Base-by-base conservation (phyloP, 495 filamentous ascomycete species). In the Venustampulla echinocandica region DNA sequence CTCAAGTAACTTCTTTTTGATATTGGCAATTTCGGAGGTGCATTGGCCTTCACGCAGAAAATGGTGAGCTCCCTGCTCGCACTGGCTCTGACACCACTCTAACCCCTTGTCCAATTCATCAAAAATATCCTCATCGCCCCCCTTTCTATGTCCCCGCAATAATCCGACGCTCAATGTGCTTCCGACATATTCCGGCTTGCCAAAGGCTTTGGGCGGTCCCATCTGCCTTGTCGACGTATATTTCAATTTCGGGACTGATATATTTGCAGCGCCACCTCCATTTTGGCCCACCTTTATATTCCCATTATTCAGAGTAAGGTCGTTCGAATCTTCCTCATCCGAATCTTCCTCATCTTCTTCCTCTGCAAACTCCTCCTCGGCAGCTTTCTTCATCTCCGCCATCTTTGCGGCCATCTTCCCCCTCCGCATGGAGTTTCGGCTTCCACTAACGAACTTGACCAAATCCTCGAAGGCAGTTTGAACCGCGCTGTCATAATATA, bases 401-500 rank as follows among this genome's bases (percentile, higher is more conserved):
- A 81, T 71, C 52, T 71, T 78, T 23, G 76, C 78, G 15, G 74
- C 74, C 73, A 79, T 82, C 63, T 84, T 89, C 42, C 78, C 86
- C 58, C 86, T 87, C 42, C 89, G 80, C 51, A 95, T 77, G 48
- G 82, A 74, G 64, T 92, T 93, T 51, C 89, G 72, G 30, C 83
- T 80, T n/a, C 76, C 72, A 35, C 82, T 84, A 36, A 95, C 83
- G 46, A 81, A 76, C 47, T 84, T 84, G 38, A 92, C 88, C 23
- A 93, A 66, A 39, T 77, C 69, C 59, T 94, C 88, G 47, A 95
- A 85, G 4, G 77, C 72, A 25, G 77, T 74, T 58, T 95, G 89
- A 10, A 88, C 82, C 46, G 85, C 79, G 54, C 84, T 84, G 60
- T 95, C 88, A 61, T 94, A 95, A 61, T 89, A 85, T 33, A 95